Percentiles rank a stretch among this genome's conserved stretches.
phyloP scores from a whole-genome alignment of 345 rosid species.

The Eucalyptus brandiana region DNA sequence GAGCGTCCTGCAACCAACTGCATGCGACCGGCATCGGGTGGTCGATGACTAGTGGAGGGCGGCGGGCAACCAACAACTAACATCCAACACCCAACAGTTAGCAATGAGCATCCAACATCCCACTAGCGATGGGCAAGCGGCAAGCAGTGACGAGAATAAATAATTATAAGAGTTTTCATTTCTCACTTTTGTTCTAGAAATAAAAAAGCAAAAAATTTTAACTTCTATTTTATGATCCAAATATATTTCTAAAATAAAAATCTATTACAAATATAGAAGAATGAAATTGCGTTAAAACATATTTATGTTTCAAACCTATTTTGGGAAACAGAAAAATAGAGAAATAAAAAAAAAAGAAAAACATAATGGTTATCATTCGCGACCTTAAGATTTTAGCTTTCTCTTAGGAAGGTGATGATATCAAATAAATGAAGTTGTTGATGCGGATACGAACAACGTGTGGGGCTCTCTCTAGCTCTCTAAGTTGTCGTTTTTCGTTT shows the following conservation, averaged over 20 bases:
- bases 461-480: not conserved
- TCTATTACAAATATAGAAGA: too few relatives aligned
- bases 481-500: not conserved
- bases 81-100: fast-evolving
- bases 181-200: fast-evolving
- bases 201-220: too few relatives aligned
- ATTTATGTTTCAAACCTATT: fast-evolving
- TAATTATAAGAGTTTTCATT: too few relatives aligned
- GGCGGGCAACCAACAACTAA: fast-evolving
- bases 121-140: fast-evolving
- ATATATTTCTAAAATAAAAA: too few relatives aligned
- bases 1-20: too few relatives aligned
- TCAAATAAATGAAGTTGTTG: not conserved
- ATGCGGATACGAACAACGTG: not conserved
- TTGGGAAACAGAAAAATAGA: fast-evolving
- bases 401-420: not conserved
- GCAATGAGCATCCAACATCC: fast-evolving
- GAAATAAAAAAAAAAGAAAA: too few relatives aligned
- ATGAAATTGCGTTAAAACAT: fast-evolving
- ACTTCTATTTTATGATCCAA: too few relatives aligned
- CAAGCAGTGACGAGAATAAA: fast-evolving
- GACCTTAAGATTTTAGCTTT: not conserved
- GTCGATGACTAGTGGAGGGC: fast-evolving
- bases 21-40: fast-evolving
- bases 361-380: fast-evolving